A percentile compares a stretch with the other conserved stretches of the same genome.
Conservation (phyloP, 163 green algal species). For the Coccomyxa subellipsoidea region DNA sequence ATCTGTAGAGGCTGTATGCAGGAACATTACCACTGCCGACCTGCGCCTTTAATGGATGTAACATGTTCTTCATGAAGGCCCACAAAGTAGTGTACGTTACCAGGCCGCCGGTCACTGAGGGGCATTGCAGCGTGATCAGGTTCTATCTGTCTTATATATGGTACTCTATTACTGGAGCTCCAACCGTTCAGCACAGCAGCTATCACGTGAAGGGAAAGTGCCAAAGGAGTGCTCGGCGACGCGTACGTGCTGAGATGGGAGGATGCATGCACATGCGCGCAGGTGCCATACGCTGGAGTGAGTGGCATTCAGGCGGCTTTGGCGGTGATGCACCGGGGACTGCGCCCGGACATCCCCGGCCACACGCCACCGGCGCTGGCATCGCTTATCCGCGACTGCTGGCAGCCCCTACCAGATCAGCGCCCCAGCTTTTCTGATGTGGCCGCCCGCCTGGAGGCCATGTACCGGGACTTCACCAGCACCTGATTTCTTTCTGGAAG, state of each 20-base stretch:
- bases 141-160: background rate
- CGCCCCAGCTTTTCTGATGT: conserved; percentile 50
- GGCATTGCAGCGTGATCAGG: no score
- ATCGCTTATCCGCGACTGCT: conserved; percentile 53
- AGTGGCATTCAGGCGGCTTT: conserved; percentile 41
- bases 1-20: no score
- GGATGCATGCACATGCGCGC: background rate
- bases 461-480: background rate
- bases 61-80: no score
- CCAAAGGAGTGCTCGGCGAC: no score
- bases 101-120: no score
- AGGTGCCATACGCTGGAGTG: conserved; percentile 26
- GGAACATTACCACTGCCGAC: no score
- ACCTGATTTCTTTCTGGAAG: background rate
- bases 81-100: no score
- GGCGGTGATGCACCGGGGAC: conserved; percentile 43
- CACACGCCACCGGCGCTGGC: conserved; percentile 41
- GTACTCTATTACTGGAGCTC: conserved; percentile 8
- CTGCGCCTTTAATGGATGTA: no score
- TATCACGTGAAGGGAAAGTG: background rate
- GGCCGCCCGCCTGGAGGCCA: conserved; percentile 13
- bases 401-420: conserved; percentile 53
- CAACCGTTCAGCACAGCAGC: background rate
- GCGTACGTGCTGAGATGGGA: background rate
- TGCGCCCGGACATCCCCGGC: conserved; percentile 50